These are phyloP conservation scores for Cylindrodendrum hubeiense DNA, from an alignment of 2,329 filamentous ascomycete genomes.

Conservation along the genomic window DNA sequence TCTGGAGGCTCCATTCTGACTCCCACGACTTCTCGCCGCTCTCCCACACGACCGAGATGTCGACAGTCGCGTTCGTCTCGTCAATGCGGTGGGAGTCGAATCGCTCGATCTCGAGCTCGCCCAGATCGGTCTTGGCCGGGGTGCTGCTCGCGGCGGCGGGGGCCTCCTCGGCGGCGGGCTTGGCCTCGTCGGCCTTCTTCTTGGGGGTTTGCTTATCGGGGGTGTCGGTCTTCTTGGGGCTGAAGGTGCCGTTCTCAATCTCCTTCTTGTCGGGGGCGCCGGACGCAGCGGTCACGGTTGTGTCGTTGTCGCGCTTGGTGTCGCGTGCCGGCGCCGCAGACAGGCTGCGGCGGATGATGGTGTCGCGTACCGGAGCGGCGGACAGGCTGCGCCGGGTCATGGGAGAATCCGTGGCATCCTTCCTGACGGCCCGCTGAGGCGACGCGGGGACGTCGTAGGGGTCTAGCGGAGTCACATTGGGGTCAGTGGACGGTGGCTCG, in stretches of 20 bases:
- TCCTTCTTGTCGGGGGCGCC: conserved; percentile 3
- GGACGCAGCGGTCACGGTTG: conserved; percentile 26
- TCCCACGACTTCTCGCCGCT: conserved; percentile 43
- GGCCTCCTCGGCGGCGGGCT: conserved; percentile 17
- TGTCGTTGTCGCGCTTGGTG: conserved; percentile 9
- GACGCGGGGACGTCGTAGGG: conserved; percentile 42
- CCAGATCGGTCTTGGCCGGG: conserved; percentile 20
- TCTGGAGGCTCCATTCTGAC: conserved; percentile 43
- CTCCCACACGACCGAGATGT: conserved; percentile 41
- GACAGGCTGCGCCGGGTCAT: conserved; percentile 24
- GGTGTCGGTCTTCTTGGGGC: neutral
- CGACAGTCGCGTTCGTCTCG: conserved; percentile 37
- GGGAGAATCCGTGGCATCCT: conserved; percentile 26
- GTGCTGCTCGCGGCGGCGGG: neutral
- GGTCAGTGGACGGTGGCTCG: conserved; percentile 4
- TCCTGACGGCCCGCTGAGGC: conserved; percentile 26
- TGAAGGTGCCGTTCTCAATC: neutral
- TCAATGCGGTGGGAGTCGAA: conserved; percentile 40
- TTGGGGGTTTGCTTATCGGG: conserved; percentile 10
- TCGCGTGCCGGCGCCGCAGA: conserved; percentile 18
- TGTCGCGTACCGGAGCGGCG: conserved; percentile 11
- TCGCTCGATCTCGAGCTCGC: conserved; percentile 39
- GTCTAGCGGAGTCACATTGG: conserved; percentile 27
- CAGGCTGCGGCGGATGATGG: too few species aligned
- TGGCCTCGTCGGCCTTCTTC: conserved; percentile 8